Evolutionary conservation across 768 basidiomycete species (phyloP).

Genomic region (Sporobolomyces phaffii): DNA sequence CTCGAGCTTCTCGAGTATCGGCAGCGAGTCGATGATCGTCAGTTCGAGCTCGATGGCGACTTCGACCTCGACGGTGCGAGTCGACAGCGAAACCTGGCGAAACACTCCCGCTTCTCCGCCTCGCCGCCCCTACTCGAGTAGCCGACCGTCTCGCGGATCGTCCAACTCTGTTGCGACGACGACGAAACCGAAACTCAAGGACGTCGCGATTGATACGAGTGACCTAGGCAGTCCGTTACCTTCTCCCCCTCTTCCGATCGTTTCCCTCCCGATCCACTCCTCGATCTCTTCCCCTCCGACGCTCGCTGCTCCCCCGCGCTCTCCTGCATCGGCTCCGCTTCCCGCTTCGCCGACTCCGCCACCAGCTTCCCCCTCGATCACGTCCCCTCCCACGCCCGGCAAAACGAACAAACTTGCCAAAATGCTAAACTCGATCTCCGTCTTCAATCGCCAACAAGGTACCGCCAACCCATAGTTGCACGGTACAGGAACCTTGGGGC

Average conservation of each 20-base stretch:
- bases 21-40: conserved; percentile 11
- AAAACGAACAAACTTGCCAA: conserved; percentile 32
- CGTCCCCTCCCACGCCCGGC: neutral
- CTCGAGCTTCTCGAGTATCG: conserved; percentile 30
- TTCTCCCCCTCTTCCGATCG: conserved; percentile 1
- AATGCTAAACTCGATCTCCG: conserved; percentile 32
- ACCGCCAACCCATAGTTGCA: neutral
- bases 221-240: conserved; percentile 10
- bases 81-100: conserved; percentile 18
- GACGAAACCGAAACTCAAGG: conserved; percentile 20
- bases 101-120: neutral
- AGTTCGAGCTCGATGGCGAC: neutral
- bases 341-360: neutral
- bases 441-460: conserved; percentile 27
- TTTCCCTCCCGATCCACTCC: neutral
- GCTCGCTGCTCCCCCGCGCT: neutral
- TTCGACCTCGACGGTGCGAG: conserved; percentile 18
- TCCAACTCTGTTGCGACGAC: neutral
- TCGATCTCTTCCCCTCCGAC: neutral
- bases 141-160: neutral
- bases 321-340: neutral
- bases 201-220: conserved; percentile 31
- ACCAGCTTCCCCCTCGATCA: neutral
- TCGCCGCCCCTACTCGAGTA: conserved; percentile 5
- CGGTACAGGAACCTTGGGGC: too few relatives aligned